Evolutionary conservation across 176 grass and related monocot genomes (phyloP).

Genomic region (Saccharum officinarum): DNA sequence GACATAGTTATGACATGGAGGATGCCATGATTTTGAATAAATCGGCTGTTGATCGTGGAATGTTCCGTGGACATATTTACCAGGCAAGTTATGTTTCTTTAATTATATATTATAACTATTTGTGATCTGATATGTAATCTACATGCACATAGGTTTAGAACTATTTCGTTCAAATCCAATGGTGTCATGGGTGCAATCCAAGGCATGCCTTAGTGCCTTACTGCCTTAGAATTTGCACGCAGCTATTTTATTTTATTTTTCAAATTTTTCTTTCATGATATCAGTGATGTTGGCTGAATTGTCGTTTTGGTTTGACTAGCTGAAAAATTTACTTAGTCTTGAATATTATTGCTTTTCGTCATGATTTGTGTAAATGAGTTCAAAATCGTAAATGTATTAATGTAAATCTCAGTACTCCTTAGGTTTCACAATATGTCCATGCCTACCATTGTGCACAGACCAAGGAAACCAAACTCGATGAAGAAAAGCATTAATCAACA

Average conservation of each 20-base stretch:
- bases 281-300: neutral
- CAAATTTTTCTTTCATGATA: neutral
- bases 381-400: neutral
- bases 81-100: conserved; percentile 54
- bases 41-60: conserved; percentile 90
- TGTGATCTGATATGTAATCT: neutral
- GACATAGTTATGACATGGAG: conserved; percentile 95
- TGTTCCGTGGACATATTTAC: conserved; percentile 90
- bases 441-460: neutral
- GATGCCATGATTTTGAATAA: conserved; percentile 99
- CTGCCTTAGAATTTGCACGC: conserved; percentile 16
- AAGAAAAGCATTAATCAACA: neutral
- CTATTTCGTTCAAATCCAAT: conserved; percentile 13
- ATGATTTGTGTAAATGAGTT: neutral
- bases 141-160: conserved; percentile 3
- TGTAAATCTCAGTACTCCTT: neutral
- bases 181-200: neutral
- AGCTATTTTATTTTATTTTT: neutral
- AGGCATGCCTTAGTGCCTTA: conserved; percentile 8
- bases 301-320: neutral
- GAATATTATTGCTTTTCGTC: neutral
- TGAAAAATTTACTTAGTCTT: neutral
- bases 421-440: neutral
- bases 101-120: neutral
- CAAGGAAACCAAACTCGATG: neutral